Conservation (phyloP, 1,139 yeast species). For the Candida tetrigidarum region DNA sequence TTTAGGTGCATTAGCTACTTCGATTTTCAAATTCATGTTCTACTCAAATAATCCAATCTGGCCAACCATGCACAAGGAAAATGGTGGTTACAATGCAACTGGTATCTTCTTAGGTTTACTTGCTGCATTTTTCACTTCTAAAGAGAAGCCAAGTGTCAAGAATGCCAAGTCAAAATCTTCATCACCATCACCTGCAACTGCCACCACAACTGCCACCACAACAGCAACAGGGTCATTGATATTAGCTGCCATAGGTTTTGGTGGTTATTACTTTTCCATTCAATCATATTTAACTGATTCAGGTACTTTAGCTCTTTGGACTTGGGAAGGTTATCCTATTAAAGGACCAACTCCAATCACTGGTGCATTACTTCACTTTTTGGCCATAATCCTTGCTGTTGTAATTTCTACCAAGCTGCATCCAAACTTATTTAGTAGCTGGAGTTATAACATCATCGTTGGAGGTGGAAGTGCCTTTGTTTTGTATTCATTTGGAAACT, state of each 20-base stretch:
- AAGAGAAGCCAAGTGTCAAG: conserved; percentile 17
- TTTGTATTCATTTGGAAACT: conserved; percentile 59
- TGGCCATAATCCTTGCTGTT: conserved; percentile 62
- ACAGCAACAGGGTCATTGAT: conserved; percentile 42
- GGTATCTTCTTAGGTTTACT: conserved; percentile 73
- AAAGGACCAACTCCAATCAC: conserved; percentile 90
- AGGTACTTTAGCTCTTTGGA: conserved; percentile 85
- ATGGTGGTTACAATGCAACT: conserved; percentile 82
- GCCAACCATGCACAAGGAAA: conserved; percentile 88
- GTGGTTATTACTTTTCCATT: conserved; percentile 71
- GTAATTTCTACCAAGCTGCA: conserved; percentile 29
- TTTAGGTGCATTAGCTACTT: conserved; percentile 73
- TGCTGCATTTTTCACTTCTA: conserved; percentile 60
- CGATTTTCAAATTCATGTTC: conserved; percentile 73
- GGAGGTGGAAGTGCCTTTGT: conserved; percentile 57
- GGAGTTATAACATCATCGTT: conserved; percentile 31
- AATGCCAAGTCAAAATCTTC: conserved; percentile 5
- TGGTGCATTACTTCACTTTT: conserved; percentile 74
- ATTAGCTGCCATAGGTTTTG: conserved; percentile 71
- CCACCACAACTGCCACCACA: neutral
- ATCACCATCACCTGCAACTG: no score
- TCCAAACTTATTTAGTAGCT: conserved; percentile 29
- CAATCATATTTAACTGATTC: conserved; percentile 83
- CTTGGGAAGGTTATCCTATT: conserved; percentile 92
- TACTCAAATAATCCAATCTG: conserved; percentile 93